Conservation (phyloP, 331 rosid species). For the Pyracantha coccinea region DNA sequence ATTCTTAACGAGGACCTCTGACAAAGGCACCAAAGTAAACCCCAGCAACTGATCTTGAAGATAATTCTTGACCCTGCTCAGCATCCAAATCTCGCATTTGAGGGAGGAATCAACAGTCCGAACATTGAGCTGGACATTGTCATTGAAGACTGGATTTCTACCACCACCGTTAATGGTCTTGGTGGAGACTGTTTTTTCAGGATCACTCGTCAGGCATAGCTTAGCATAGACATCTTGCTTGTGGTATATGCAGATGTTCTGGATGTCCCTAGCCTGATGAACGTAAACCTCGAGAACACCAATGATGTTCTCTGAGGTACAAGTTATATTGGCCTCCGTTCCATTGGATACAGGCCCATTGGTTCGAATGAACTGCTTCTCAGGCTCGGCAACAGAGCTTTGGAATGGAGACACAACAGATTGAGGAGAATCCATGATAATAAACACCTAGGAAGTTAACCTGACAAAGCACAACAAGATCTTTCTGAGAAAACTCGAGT, state of each 20-base stretch:
- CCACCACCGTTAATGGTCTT: conserved; percentile 95
- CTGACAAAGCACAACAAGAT: conserved; percentile 29
- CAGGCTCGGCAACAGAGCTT: conserved; percentile 43
- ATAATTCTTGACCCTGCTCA: conserved; percentile 93
- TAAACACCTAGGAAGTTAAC: conserved; percentile 12
- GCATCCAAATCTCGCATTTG: conserved; percentile 95
- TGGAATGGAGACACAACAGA: conserved; percentile 85
- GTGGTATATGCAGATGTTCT: conserved; percentile 93
- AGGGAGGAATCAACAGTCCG: conserved; percentile 51
- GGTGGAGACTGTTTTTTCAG: conserved; percentile 50
- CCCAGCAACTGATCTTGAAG: conserved; percentile 96
- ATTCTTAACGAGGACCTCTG: conserved; percentile 60
- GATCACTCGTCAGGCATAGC: conserved; percentile 64
- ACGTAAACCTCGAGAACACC: conserved; percentile 73
- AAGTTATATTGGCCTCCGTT: conserved; percentile 39
- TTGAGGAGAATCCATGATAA: conserved; percentile 82
- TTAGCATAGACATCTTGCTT: conserved; percentile 98
- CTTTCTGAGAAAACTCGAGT: conserved; percentile 15
- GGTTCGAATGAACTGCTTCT: conserved; percentile 31
- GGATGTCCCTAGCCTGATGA: conserved; percentile 89
- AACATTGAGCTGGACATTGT: conserved; percentile 54
- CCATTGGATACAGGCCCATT: conserved; percentile 32
- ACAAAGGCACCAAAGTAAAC: conserved; percentile 80
- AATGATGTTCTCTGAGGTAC: conserved; percentile 34
- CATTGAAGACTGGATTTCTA: conserved; percentile 83